Percentiles rank a stretch among this genome's conserved stretches.
phyloP scores from a whole-genome alignment of 345 rosid genomes.

The Cochlearia excelsa region DNA sequence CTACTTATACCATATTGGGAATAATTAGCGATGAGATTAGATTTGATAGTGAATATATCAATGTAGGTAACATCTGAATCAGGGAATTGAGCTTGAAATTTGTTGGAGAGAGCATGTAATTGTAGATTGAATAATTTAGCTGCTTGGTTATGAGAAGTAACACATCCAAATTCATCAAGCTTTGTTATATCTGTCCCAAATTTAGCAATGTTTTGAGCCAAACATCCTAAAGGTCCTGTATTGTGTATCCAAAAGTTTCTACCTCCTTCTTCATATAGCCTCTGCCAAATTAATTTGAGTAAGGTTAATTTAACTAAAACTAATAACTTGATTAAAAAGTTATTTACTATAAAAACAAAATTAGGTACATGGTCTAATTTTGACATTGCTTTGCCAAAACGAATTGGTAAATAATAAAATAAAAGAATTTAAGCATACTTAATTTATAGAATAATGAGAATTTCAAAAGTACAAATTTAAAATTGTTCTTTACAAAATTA shows the following conservation, averaged over 20 bases:
- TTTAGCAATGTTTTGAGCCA: constrained; percentile 79
- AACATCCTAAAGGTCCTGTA: constrained; percentile 94
- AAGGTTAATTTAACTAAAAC: neutral
- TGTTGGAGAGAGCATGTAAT: constrained; percentile 68
- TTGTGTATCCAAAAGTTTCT: constrained; percentile 93
- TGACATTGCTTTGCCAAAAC: no score
- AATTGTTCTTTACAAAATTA: no score
- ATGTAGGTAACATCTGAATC: constrained; percentile 70
- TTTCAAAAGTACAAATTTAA: no score
- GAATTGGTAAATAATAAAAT: no score
- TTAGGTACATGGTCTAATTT: no score
- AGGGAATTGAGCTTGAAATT: constrained; percentile 57
- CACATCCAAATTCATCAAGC: constrained; percentile 85
- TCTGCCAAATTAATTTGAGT: constrained; percentile 37
- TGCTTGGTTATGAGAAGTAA: constrained; percentile 76
- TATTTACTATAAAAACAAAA: no score
- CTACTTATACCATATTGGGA: constrained; percentile 60
- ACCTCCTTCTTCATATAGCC: constrained; percentile 74
- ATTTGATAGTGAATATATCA: constrained; percentile 78
- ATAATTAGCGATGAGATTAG: constrained; percentile 63
- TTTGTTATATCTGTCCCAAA: constrained; percentile 78
- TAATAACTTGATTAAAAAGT: neutral
- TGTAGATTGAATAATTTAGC: constrained; percentile 84
- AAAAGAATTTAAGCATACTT: no score
- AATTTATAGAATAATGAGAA: no score